Base-by-base conservation (phyloP, 2,329 filamentous ascomycete genomes). In the Alternaria postmessia region DNA sequence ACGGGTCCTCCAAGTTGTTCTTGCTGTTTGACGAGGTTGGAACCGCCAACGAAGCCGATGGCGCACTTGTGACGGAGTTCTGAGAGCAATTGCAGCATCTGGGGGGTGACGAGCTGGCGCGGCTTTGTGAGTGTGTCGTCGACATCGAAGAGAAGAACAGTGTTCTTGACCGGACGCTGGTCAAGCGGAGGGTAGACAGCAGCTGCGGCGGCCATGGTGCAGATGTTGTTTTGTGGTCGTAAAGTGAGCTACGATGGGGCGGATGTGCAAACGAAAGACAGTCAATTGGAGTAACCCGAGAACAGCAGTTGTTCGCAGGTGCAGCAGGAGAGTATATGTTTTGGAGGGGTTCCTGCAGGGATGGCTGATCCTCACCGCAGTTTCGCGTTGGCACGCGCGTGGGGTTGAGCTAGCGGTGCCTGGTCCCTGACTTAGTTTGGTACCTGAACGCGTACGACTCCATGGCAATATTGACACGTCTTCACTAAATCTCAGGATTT, bases 81-180 rank as follows among this genome's bases (percentile, higher is more conserved):
- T 48, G 89, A 86, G 75, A 98, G 92, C 65, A 94, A 84, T 65
- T 87, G 81, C 67, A 97, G 90, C 86, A 97, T 95, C 79, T 97
- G 91, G 56, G 91, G 89, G 38, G 88, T 88, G 70, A 88, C 92
- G 61, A 76, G 74, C 91, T 94, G 85, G 68, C 95, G 89, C 46
- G 95, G 89, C 42, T 89, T 91, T 16, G 93, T 95, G 70, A 99
- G 87, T 30, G 95, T 97, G 75, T 88, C 92, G 79, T 99, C 95
- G 62, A 99, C 95, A 81, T 99, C 95, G 81, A 99, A 99, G 66
- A 99, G 90, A 75, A 88, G 89, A 80, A 99, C 91, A 67, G 94
- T 98, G 85, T 95, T 93, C 83, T 94, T 92, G 80, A 97, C 83
- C 43, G 92, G 92, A 69, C 95, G 92, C 73, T 94, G 85, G 78